A percentile compares a stretch with the other conserved stretches of the same genome.
Evolutionary conservation across 106 monocot species (phyloP).

Genomic region (Dendrobium nobile): DNA sequence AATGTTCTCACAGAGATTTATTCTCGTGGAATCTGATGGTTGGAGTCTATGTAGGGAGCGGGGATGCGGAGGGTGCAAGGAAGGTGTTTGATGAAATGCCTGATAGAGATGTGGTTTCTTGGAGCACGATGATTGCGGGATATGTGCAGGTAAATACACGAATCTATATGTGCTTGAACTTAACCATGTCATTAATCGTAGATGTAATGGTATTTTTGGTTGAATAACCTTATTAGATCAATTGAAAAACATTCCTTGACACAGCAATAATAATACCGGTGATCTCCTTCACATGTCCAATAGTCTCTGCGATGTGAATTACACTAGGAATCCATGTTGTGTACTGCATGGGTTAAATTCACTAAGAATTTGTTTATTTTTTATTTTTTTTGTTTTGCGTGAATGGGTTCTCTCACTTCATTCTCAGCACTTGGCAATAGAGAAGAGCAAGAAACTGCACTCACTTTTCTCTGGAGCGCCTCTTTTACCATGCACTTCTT

Average conservation of each 20-base stretch:
- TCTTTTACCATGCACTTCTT: no score
- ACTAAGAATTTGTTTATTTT: no score
- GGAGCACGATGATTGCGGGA: constrained; percentile 45
- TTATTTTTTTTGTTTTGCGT: no score
- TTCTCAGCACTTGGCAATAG: no score
- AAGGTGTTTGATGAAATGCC: constrained; percentile 42
- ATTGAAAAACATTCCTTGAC: not conserved
- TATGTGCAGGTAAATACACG: constrained; percentile 30
- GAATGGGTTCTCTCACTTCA: no score
- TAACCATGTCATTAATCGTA: not conserved
- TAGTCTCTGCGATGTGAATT: not conserved
- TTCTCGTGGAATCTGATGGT: constrained; percentile 42
- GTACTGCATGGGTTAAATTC: no score
- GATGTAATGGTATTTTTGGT: not conserved
- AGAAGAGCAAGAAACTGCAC: no score
- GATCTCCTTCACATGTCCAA: not conserved
- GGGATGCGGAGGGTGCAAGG: constrained; percentile 16
- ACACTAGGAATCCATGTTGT: no score
- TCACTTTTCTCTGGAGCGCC: no score
- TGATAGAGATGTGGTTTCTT: constrained; percentile 38
- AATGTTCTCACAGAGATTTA: constrained; percentile 19
- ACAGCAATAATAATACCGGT: no score
- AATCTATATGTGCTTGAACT: not conserved
- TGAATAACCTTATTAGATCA: not conserved
- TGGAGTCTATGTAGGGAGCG: constrained; percentile 21